Evolutionary conservation across 2,329 filamentous ascomycete species (phyloP).

Genomic region (Nemania sp.): DNA sequence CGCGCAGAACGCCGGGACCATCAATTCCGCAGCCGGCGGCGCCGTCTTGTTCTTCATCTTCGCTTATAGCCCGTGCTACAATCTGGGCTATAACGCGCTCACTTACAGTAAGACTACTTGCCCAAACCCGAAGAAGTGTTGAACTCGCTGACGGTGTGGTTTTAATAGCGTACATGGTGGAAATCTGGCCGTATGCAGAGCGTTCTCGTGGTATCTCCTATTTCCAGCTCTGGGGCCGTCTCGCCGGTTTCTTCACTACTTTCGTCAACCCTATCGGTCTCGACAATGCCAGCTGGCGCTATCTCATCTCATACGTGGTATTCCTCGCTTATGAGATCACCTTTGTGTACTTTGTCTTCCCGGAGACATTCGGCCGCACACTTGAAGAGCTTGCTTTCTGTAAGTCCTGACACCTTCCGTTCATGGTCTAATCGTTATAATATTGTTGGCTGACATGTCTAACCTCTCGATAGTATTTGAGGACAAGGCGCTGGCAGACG

Average conservation of each 20-base stretch:
- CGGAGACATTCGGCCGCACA: conserved; percentile 79
- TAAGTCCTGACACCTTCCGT: conserved; percentile 34
- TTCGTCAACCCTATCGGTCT: conserved; percentile 51
- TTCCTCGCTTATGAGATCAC: conserved; percentile 48
- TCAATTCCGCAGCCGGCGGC: conserved; percentile 34
- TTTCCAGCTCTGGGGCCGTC: conserved; percentile 57
- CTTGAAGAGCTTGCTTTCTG: conserved; percentile 66
- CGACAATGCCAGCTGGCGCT: conserved; percentile 45
- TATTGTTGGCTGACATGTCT: conserved; percentile 18
- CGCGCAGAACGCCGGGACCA: conserved; percentile 32
- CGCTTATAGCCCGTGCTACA: conserved; percentile 62
- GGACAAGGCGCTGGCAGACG: conserved; percentile 43
- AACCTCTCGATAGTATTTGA: conserved; percentile 42
- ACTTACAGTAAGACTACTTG: conserved; percentile 56
- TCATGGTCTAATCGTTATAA: neutral
- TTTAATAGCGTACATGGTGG: conserved; percentile 54
- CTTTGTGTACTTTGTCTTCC: conserved; percentile 78
- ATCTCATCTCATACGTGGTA: conserved; percentile 48
- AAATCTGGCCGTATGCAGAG: conserved; percentile 60
- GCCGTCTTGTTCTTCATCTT: conserved; percentile 61
- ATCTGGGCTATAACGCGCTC: conserved; percentile 68
- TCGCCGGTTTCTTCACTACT: conserved; percentile 47
- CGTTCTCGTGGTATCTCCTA: conserved; percentile 61
- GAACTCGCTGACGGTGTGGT: conserved; percentile 1
- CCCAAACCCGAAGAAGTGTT: neutral